Base-by-base conservation (phyloP, 176 grass and related monocot species). In the Lolium multiflorum region DNA sequence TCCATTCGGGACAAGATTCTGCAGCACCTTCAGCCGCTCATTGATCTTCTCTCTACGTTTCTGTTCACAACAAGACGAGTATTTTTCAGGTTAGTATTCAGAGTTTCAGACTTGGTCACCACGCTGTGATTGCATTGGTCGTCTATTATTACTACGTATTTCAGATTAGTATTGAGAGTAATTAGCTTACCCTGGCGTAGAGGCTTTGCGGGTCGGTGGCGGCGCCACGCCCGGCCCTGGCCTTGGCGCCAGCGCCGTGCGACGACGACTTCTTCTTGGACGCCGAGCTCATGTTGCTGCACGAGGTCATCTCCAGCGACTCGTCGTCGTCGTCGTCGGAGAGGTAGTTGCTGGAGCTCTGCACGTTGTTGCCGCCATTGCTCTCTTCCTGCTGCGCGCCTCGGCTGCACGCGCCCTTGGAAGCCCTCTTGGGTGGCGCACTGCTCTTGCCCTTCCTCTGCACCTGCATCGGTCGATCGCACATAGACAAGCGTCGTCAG, bases 21-120 rank as follows among this genome's bases (percentile, higher is more conserved):
- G 95, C 80, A 95, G 79, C 69, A 90, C 85, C 77, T 73, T 98
- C 16, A 98, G 79, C 69, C 95, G 92, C 74, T 98, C 95, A 52
- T 98, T 98, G 81, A 98, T 98, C 41, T 90, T 84, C 17, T 98
- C 93, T 87, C 95, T 95, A 77, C 95, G 93, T 87, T 95, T 98
- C 95, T 98, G 93, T 65, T 66, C 59, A 87, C 10, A 62, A 74
- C 18, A 69, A 21, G 13, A 86, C 6, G 8, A 39, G 20, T 35
- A 20, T 4, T 73, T 4, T 73, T 89, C 66, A 89, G 84, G 90
- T 44, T 56, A 67, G 35, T 54, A 51, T n/a, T 84, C 60, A 71
- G 84, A 58, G 35, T 55, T 17, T 83, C 43, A 57, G 80, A 51
- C 38, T 16, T 26, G 37, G 15, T 17, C 17, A 69, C 9, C 65